These are phyloP conservation scores for Eucalyptus tenuipes DNA, from an alignment of 345 rosid species.

Conservation along the genomic window DNA sequence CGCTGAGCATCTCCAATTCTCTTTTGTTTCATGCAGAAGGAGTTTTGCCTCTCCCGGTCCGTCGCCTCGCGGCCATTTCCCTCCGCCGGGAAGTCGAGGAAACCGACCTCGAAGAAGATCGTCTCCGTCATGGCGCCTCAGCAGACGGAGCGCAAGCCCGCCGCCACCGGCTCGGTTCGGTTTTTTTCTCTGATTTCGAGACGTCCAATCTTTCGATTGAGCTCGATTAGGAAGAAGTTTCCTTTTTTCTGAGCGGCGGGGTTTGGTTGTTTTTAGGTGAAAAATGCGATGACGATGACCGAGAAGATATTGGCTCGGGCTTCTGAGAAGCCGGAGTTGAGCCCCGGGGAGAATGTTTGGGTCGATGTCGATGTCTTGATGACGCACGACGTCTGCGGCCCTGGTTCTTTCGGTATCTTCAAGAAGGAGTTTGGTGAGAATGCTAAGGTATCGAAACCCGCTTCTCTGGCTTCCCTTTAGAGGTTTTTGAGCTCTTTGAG, in stretches of 20 bases:
- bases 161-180: constrained; percentile 77
- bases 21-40: constrained; percentile 17
- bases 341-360: constrained; percentile 95
- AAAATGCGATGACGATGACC: constrained; percentile 91
- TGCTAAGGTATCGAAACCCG: constrained; percentile 46
- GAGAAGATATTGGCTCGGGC: constrained; percentile 90
- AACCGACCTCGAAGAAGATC: constrained; percentile 38
- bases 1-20: not conserved
- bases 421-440: constrained; percentile 80
- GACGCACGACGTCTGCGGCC: constrained; percentile 98
- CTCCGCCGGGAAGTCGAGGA: constrained; percentile 39
- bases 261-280: constrained; percentile 39
- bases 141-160: constrained; percentile 60
- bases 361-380: constrained; percentile 81
- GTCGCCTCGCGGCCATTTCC: constrained; percentile 18
- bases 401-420: constrained; percentile 88
- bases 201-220: not conserved
- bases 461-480: not conserved
- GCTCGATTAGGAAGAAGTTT: not conserved
- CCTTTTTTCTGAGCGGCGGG: not conserved
- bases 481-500: not conserved
- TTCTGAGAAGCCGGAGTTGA: constrained; percentile 53
- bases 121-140: constrained; percentile 76
- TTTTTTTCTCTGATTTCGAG: not conserved
- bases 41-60: constrained; percentile 33